Percentiles rank a stretch among this genome's conserved stretches.
phyloP scores from a whole-genome alignment of 2,329 filamentous ascomycete genomes.

The Penicillium sp. region DNA sequence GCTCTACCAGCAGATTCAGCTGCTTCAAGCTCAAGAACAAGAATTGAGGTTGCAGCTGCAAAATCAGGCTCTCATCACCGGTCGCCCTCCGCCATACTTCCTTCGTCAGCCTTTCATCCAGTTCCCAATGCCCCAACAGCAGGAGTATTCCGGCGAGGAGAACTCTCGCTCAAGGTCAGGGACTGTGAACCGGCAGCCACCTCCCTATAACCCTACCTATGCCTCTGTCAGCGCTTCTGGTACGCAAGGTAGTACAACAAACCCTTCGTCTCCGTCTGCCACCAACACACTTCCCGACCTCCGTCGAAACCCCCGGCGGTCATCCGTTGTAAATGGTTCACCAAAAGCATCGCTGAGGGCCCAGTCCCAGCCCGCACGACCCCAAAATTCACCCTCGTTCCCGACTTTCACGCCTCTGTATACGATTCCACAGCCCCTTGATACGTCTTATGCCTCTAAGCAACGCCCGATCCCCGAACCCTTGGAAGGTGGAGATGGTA shows the following conservation, averaged over 20 bases:
- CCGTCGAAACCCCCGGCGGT: constrained; percentile 50
- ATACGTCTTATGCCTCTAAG: constrained; percentile 34
- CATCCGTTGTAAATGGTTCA: constrained; percentile 48
- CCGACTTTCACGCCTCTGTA: constrained; percentile 40
- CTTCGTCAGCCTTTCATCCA: constrained; percentile 48
- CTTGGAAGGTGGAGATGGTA: constrained; percentile 36
- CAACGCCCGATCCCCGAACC: constrained; percentile 38
- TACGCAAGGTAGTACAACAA: constrained; percentile 46
- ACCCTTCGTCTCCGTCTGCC: constrained; percentile 52
- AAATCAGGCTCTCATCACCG: constrained; percentile 49
- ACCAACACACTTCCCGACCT: constrained; percentile 45
- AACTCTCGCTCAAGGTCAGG: constrained; percentile 41
- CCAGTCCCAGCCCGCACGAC: constrained; percentile 56
- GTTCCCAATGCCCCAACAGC: constrained; percentile 44
- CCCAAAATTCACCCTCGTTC: constrained; percentile 41
- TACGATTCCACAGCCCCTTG: constrained; percentile 34
- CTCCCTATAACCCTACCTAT: constrained; percentile 41
- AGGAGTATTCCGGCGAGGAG: constrained; percentile 40
- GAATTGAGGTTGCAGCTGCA: constrained; percentile 53
- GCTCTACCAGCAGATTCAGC: constrained; percentile 54
- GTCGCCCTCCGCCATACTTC: constrained; percentile 43
- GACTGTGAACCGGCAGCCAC: constrained; percentile 41
- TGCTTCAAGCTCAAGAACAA: constrained; percentile 55
- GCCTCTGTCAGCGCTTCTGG: constrained; percentile 42
- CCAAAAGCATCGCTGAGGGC: constrained; percentile 49